Conservation (phyloP, 306 rosid species). For the Mimosa bimucronata region DNA sequence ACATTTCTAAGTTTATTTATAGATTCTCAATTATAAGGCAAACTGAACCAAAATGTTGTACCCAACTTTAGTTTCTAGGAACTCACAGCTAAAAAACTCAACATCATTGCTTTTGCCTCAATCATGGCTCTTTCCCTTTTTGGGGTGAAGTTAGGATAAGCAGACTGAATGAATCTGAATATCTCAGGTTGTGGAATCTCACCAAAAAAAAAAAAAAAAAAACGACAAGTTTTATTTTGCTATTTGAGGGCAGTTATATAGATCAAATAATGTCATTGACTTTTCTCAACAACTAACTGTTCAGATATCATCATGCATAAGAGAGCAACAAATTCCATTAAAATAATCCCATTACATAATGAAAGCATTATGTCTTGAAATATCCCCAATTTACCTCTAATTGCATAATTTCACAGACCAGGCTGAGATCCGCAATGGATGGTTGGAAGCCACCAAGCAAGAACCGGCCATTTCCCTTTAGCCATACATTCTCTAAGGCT, state of each 20-base stretch:
- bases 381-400: conserved; percentile 69
- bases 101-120: background rate
- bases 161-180: background rate
- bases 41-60: conserved; percentile 27
- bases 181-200: background rate
- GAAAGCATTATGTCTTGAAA: conserved; percentile 13
- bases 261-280: background rate
- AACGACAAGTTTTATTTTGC: background rate
- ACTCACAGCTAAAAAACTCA: conserved; percentile 3
- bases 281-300: background rate
- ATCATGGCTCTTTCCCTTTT: background rate
- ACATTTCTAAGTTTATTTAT: conserved; percentile 3
- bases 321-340: background rate
- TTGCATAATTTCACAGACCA: conserved; percentile 83
- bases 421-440: conserved; percentile 80
- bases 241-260: background rate
- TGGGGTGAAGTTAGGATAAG: background rate
- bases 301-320: background rate
- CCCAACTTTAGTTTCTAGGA: conserved; percentile 18
- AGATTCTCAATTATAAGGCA: conserved; percentile 27
- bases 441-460: conserved; percentile 77
- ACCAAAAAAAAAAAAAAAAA: background rate
- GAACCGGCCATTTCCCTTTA: conserved; percentile 63
- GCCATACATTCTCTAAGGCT: conserved; percentile 75
- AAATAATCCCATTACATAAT: conserved; percentile 3